phyloP scores from a whole-genome alignment of 305 asterid genomes.

The Coffea humblotiana region DNA sequence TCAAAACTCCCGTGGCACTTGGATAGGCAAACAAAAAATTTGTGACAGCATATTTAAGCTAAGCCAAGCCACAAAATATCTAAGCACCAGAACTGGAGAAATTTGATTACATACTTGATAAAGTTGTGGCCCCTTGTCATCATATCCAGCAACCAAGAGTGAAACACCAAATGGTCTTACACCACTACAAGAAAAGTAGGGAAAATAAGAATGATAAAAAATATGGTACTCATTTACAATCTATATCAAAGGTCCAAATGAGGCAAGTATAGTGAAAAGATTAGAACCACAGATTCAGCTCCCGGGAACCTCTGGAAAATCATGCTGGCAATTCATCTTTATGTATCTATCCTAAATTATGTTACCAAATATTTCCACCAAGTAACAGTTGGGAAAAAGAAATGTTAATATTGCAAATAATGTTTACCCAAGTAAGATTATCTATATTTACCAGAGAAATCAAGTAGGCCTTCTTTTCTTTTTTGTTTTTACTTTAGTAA shows the following conservation, averaged over 20 bases:
- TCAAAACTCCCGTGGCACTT: not conserved
- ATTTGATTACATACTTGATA: slow-evolving; percentile 62
- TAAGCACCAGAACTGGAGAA: not conserved
- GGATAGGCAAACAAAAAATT: slow-evolving; percentile 1
- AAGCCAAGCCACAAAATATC: not conserved
- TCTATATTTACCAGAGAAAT: not conserved
- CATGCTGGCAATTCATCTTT: not conserved
- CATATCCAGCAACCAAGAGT: slow-evolving; percentile 88
- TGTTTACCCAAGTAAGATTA: not conserved
- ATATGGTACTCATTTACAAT: not conserved
- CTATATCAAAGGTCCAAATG: not conserved
- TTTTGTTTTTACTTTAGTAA: not conserved
- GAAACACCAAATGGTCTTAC: slow-evolving; percentile 99
- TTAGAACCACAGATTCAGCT: not conserved
- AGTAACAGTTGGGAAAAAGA: not conserved
- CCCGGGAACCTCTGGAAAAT: not conserved
- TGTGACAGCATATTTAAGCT: not conserved
- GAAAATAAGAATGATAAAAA: slow-evolving; percentile 14
- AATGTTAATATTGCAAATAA: not conserved
- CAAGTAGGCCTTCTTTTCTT: not conserved
- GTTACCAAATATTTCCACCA: not conserved
- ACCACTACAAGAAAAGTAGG: slow-evolving; percentile 51
- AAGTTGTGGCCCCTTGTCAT: slow-evolving; percentile 99
- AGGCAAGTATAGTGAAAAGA: not conserved
- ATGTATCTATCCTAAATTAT: not conserved